These are phyloP conservation scores for Aspergillus eucalypticola DNA, from an alignment of 2,329 filamentous ascomycete species.

Conservation along the genomic window DNA sequence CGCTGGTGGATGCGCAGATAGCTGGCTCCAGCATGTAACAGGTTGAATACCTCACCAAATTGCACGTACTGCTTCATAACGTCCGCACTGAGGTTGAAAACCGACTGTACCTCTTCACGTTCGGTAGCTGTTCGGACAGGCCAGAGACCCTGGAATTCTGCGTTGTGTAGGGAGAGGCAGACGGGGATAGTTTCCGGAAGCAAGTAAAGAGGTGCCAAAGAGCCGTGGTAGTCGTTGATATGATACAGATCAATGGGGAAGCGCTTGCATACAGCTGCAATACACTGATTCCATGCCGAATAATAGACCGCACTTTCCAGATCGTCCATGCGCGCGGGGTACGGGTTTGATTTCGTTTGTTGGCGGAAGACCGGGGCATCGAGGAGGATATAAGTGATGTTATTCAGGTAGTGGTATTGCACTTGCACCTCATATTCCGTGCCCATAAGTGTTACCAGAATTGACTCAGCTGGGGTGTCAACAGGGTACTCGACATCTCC, in stretches of 20 bases:
- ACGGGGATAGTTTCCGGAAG: conserved; percentile 62
- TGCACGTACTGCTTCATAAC: conserved; percentile 62
- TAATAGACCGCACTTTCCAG: conserved; percentile 67
- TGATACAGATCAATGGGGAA: conserved; percentile 66
- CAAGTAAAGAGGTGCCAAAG: conserved; percentile 64
- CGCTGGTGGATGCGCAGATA: conserved; percentile 66
- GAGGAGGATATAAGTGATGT: conserved; percentile 67
- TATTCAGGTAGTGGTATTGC: conserved; percentile 62
- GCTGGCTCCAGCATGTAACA: conserved; percentile 64
- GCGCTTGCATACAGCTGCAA: conserved; percentile 61
- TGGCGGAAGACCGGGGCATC: conserved; percentile 66
- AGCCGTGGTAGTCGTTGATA: conserved; percentile 66
- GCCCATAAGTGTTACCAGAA: conserved; percentile 62
- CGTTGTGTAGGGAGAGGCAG: conserved; percentile 66
- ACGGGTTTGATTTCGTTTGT: conserved; percentile 62
- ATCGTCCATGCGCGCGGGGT: conserved; percentile 68
- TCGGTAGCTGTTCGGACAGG: conserved; percentile 63
- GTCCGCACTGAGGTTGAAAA: conserved; percentile 61
- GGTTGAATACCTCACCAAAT: conserved; percentile 67
- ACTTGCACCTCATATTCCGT: conserved; percentile 62
- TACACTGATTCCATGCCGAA: conserved; percentile 69
- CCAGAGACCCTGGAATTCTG: conserved; percentile 69
- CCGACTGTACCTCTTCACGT: conserved; percentile 61
- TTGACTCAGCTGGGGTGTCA: conserved; percentile 59
- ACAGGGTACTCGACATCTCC: conserved; percentile 64